Conservation (phyloP, 805 yeast species). For the Candida silvicultrix region DNA sequence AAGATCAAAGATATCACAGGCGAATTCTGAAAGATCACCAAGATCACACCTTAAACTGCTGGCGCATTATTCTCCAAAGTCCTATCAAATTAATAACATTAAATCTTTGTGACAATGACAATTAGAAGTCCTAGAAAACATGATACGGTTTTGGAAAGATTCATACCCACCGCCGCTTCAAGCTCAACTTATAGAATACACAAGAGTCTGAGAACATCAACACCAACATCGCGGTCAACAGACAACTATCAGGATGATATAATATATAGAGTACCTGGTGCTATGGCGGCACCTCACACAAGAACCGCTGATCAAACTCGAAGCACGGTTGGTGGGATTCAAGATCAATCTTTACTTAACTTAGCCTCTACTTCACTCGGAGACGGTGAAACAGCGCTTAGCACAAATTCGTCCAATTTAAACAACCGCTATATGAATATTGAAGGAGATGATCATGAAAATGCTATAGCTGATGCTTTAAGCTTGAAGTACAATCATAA, state of each 20-base stretch:
- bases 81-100: too few relatives aligned
- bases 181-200: slow-evolving; percentile 9
- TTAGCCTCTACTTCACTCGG: neutral
- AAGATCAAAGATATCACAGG: too few relatives aligned
- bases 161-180: neutral
- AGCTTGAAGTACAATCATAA: slow-evolving; percentile 35
- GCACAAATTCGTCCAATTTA: neutral
- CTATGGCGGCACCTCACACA: too few relatives aligned
- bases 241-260: neutral
- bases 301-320: too few relatives aligned
- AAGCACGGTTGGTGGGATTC: slow-evolving; percentile 11
- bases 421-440: neutral
- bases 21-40: too few relatives aligned
- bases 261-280: neutral
- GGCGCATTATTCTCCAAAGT: too few relatives aligned
- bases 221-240: too few relatives aligned
- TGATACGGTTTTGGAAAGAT: neutral
- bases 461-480: slow-evolving; percentile 43
- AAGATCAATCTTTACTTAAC: neutral
- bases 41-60: too few relatives aligned
- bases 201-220: neutral
- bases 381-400: neutral
- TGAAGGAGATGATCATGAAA: slow-evolving; percentile 24
- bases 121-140: neutral
- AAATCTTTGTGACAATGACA: too few relatives aligned